Evolutionary conservation across 2,329 filamentous ascomycete species (phyloP).

Genomic region (Diaporthe australafricana): DNA sequence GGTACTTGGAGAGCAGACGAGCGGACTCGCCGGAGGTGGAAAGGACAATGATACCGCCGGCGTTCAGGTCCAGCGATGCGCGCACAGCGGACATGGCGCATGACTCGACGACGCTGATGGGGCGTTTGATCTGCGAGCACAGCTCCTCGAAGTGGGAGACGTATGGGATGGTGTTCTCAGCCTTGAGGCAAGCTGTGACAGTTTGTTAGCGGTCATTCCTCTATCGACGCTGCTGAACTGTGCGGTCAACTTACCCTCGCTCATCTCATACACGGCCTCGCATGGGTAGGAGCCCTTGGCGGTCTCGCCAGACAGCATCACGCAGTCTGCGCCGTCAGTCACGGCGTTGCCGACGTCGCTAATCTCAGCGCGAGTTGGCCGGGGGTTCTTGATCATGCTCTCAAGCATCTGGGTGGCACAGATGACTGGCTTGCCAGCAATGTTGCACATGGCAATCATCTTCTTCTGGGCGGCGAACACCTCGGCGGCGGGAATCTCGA

Average conservation of each 20-base stretch:
- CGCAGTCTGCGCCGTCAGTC: conserved; percentile 97
- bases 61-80: conserved; percentile 94
- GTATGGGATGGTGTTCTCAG: conserved; percentile 97
- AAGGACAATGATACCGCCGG: conserved; percentile 93
- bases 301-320: conserved; percentile 99
- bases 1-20: conserved; percentile 96
- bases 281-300: conserved; percentile 96
- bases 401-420: conserved; percentile 99
- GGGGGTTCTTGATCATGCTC: conserved; percentile 99
- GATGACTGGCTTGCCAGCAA: conserved; percentile 98
- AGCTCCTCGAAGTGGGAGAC: conserved; percentile 97
- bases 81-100: conserved; percentile 98
- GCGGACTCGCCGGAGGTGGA: conserved; percentile 96
- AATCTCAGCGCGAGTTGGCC: conserved; percentile 97
- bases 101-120: conserved; percentile 89
- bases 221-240: no score
- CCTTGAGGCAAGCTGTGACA: conserved; percentile 79
- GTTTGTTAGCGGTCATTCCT: conserved; percentile 10
- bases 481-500: conserved; percentile 98
- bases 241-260: conserved; percentile 70
- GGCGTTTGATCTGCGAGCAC: conserved; percentile 83
- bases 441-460: conserved; percentile 99
- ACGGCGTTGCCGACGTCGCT: conserved; percentile 98
- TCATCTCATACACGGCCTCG: conserved; percentile 97
- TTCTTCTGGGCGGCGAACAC: conserved; percentile 99